Evolutionary conservation across 2,329 filamentous ascomycete genomes (phyloP), one percentile per base, ranked within the genome.

Genomic region (Phialophora tarda): DNA sequence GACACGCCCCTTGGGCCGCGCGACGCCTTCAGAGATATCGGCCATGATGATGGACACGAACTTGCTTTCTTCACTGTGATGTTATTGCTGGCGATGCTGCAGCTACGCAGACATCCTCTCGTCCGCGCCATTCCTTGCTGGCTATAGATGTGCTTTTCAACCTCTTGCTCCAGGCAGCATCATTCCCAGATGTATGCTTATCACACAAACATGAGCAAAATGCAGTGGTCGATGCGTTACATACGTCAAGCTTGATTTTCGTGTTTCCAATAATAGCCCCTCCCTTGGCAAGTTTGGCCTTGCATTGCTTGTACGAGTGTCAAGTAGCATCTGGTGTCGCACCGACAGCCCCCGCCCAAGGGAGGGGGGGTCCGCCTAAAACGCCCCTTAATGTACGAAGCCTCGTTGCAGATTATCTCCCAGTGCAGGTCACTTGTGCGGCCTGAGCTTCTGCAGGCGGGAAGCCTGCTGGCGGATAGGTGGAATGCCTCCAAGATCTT

Each of bases 1-100:
- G n/a, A 60, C 56, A 24, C 62, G 62, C 2, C 62, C 56, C 28
- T 34, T 26, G n/a, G 32, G 48, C 23, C 56, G 24, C 7, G 54
- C 57, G 12, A 41, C 23, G 4, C 56, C 56, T 32, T 60, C 47
- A 34, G 24, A 12, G 8, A 34, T 24, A 4, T 55, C 56, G 17
- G 32, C 57, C 62, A 64, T 64, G 32, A 34, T 8, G 28, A 2
- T 51, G 28, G 24, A 24, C 11, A 28, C 26, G 53, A 26, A 26
- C 5, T 21, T 55, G 24, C 51, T 7, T 51, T 21, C n/a, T 12
- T 51, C 38, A 26, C 5, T 12, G 21, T 23, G n/a, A n/a, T n/a
- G 21, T 11, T 24, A 28, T 28, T 51, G 48, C 21, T 51, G 21
- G 24, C 10, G 14, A 51, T 26, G 48, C 48, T 51, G 21, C 48